A percentile compares a stretch with the other conserved stretches of the same genome.
Conservation (phyloP, 345 rosid genomes). For the Eucalyptus tenuipes region DNA sequence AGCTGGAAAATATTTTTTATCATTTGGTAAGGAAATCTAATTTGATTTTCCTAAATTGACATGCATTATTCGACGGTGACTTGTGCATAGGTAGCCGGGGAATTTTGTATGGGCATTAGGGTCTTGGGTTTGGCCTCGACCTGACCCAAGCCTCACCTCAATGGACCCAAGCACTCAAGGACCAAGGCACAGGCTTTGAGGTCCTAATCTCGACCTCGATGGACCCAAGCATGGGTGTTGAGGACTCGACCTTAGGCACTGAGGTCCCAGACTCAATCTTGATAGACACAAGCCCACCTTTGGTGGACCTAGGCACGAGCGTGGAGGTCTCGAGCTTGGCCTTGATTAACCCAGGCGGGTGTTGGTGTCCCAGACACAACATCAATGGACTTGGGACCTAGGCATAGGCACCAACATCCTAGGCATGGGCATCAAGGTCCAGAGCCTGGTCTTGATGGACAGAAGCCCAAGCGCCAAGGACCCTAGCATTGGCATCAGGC, state of each 20-base stretch:
- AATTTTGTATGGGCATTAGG: not conserved
- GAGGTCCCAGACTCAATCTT: fast-evolving
- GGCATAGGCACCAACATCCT: not conserved
- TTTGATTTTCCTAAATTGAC: not conserved
- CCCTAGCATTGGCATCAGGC: not conserved
- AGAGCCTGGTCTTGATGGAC: not conserved
- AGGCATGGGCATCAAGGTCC: not conserved
- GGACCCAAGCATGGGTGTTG: not conserved
- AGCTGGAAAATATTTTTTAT: too few relatives aligned
- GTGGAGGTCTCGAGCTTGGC: fast-evolving
- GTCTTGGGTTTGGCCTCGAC: not conserved
- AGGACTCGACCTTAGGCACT: not conserved
- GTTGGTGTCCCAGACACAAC: fast-evolving
- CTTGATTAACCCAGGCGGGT: fast-evolving
- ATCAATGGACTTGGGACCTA: not conserved
- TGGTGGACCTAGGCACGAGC: fast-evolving
- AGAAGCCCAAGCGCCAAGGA: not conserved
- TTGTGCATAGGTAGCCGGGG: not conserved
- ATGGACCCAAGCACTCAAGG: not conserved
- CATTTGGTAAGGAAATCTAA: too few relatives aligned
- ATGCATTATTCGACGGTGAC: fast-evolving
- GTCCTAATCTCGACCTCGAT: not conserved
- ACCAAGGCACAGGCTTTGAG: not conserved
- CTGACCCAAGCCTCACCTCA: fast-evolving
- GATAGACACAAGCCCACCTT: not conserved